Conservation (phyloP, 2,329 filamentous ascomycete species). For the Coniella lustricola region DNA sequence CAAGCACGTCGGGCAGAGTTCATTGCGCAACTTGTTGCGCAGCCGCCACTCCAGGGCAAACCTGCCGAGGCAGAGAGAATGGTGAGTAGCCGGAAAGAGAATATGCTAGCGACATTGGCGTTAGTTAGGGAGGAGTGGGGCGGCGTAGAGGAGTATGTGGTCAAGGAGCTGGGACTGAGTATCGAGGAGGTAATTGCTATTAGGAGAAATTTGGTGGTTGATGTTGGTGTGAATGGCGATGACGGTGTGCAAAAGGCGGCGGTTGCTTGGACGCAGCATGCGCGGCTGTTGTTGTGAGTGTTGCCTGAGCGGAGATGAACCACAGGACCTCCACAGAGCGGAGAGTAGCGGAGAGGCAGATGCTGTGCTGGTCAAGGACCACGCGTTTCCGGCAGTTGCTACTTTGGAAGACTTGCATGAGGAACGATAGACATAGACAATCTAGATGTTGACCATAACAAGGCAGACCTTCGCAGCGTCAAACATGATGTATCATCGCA, state of each 20-base stretch:
- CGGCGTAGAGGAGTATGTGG: conserved; percentile 57
- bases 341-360: too few species aligned
- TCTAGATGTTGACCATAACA: not conserved
- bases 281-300: conserved; percentile 17
- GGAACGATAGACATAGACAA: not conserved
- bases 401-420: too few species aligned
- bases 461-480: not conserved
- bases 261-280: conserved; percentile 24
- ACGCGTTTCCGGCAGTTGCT: too few species aligned
- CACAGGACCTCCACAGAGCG: not conserved
- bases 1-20: conserved; percentile 45
- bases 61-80: conserved; percentile 36
- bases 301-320: not conserved
- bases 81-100: conserved; percentile 38
- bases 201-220: conserved; percentile 40
- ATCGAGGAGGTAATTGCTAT: conserved; percentile 47
- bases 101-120: conserved; percentile 41
- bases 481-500: not conserved
- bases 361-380: not conserved
- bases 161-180: conserved; percentile 49
- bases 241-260: conserved; percentile 17
- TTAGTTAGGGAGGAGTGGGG: conserved; percentile 55
- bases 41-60: conserved; percentile 42
- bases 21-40: conserved; percentile 40
- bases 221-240: conserved; percentile 13